Evolutionary conservation across 2,329 filamentous ascomycete species (phyloP), one percentile per base, ranked within the genome.

Genomic region (Exophiala spinifera): DNA sequence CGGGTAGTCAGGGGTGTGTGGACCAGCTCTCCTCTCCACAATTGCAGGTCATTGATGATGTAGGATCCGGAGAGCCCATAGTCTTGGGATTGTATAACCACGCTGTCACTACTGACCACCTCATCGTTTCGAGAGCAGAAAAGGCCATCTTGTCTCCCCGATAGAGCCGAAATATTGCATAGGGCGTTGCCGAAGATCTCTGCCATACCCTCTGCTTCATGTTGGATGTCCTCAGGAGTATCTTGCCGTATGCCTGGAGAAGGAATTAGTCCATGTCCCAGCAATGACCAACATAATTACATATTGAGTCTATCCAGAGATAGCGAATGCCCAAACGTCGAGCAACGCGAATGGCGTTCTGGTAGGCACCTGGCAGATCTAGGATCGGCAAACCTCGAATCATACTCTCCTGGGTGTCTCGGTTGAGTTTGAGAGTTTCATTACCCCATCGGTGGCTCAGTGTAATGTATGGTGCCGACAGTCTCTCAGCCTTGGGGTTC

Each of bases 1-100:
- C 73, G 62, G 4, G 52, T 58, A 48, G 66, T 72, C 2, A 76
- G 57, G 17, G 56, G 56, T 39, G 47, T 53, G 28, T 57, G 50
- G 28, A 53, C 20, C 20, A 57, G 39, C 20, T 57, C 54, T 15
- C 49, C 54, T 11, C 49, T 36, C 54, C 54, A 57, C 14, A 57
- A 36, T n/a, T 57, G 44, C 15, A 57, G 33, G 42, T 57, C 54
- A 21, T 57, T 57, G 23, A 57, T 46, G 21, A 57, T 17, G 25
- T 53, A 57, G n/a, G 44, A 49, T 14, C 19, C 21, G n/a, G 36
- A 20, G 7, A 57, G 50, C 8, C 20, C 14, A 33, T 31, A 42
- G 20, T 37, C 39, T 19, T 42, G 7, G 3, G 19, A 28, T 17
- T 25, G 13, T 7, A 57, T 19, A 20, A 46, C 10, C 13, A 57